phyloP scores from a whole-genome alignment of 164 flowering plant genomes.

The Aristolochia fimbriata region DNA sequence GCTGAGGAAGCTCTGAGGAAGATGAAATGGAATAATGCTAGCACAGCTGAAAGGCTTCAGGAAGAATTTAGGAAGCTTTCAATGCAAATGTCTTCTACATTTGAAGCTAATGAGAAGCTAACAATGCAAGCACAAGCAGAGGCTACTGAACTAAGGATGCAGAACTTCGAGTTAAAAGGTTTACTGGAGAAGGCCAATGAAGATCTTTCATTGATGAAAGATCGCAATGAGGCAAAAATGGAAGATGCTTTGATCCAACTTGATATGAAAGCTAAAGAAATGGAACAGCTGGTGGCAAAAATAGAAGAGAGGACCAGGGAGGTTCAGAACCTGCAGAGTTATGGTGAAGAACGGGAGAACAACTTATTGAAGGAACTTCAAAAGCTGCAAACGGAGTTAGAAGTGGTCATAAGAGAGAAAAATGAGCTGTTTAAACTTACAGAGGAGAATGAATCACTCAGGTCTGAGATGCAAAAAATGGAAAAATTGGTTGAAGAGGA shows the following conservation, averaged over 20 bases:
- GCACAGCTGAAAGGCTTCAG: slow-evolving; percentile 73
- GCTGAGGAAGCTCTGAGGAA: slow-evolving; percentile 74
- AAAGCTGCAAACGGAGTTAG: slow-evolving; percentile 37
- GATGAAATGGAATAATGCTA: slow-evolving; percentile 61
- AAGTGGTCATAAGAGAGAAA: slow-evolving; percentile 27
- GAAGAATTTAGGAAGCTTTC: slow-evolving; percentile 75
- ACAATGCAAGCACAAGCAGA: slow-evolving; percentile 60
- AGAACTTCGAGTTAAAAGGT: slow-evolving; percentile 46
- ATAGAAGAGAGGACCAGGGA: slow-evolving; percentile 32
- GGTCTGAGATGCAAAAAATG: slow-evolving; percentile 28
- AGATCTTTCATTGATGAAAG: slow-evolving; percentile 39
- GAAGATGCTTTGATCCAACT: slow-evolving; percentile 31
- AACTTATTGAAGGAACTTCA: slow-evolving; percentile 29
- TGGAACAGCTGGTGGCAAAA: slow-evolving; percentile 31
- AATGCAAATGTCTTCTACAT: slow-evolving; percentile 66
- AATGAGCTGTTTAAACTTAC: slow-evolving; percentile 23
- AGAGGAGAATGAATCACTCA: slow-evolving; percentile 23
- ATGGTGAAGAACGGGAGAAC: slow-evolving; percentile 28
- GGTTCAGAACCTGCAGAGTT: slow-evolving; percentile 38
- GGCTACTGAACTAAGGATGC: slow-evolving; percentile 51
- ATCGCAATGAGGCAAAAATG: slow-evolving; percentile 40
- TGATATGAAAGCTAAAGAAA: slow-evolving; percentile 19
- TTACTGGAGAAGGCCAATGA: slow-evolving; percentile 39
- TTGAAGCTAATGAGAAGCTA: slow-evolving; percentile 75
- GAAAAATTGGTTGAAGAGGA: slow-evolving; percentile 21